Conservation (phyloP, 805 yeast genomes). For the Sugiyamaella valdiviana region DNA sequence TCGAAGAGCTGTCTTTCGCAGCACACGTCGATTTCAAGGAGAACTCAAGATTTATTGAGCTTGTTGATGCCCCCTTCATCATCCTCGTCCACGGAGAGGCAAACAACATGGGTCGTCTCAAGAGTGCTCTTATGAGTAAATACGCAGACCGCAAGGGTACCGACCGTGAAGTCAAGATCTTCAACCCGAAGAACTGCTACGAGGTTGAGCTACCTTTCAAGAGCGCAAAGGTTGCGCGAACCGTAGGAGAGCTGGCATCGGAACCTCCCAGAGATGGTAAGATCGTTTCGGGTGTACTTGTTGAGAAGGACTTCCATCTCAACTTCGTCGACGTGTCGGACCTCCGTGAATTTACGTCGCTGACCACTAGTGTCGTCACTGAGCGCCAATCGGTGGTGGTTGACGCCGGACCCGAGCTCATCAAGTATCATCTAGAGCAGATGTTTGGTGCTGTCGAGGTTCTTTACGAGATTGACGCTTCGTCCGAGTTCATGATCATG, state of each 20-base stretch:
- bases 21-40: conserved; percentile 98
- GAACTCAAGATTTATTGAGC: conserved; percentile 83
- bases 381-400: conserved; percentile 76
- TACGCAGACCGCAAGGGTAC: conserved; percentile 77
- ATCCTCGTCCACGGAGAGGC: conserved; percentile 96
- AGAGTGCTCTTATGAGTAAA: conserved; percentile 84
- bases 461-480: conserved; percentile 42
- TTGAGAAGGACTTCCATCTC: conserved; percentile 85
- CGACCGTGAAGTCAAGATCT: conserved; percentile 82
- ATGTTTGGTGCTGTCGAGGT: conserved; percentile 87
- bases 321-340: conserved; percentile 79
- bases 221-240: conserved; percentile 78
- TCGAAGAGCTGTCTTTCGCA: conserved; percentile 97
- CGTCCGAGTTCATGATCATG: conserved; percentile 47
- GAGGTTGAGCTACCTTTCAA: conserved; percentile 69
- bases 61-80: conserved; percentile 76
- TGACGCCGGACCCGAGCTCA: conserved; percentile 71
- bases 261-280: conserved; percentile 41
- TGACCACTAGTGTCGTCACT: conserved; percentile 76
- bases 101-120: conserved; percentile 96
- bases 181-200: conserved; percentile 87
- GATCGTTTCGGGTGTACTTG: conserved; percentile 73
- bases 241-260: conserved; percentile 53
- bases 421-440: conserved; percentile 85
- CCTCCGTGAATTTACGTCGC: conserved; percentile 78